Conservation (phyloP, 2,329 filamentous ascomycete genomes). For the Calonectria pseudoreteaudii region DNA sequence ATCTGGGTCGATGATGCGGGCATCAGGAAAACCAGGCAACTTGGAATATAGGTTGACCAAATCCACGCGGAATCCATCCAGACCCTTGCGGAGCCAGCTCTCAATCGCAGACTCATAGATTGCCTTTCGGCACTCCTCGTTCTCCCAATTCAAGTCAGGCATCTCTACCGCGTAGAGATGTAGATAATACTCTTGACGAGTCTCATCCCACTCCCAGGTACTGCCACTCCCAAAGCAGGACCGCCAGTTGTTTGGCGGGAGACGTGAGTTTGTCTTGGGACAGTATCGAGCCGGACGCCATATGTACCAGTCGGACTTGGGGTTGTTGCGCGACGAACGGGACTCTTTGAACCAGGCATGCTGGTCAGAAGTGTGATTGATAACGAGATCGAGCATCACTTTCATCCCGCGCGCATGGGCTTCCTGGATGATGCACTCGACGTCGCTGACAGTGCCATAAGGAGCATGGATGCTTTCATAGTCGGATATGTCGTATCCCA, state of each 20-base stretch:
- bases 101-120: slow-evolving; percentile 78
- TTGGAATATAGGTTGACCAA: slow-evolving; percentile 81
- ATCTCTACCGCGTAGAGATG: slow-evolving; percentile 81
- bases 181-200: slow-evolving; percentile 81
- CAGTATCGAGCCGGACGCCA: slow-evolving; percentile 65
- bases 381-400: slow-evolving; percentile 40
- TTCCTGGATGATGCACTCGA: slow-evolving; percentile 36
- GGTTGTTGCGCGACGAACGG: slow-evolving; percentile 23
- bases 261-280: slow-evolving; percentile 64
- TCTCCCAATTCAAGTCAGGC: slow-evolving; percentile 88
- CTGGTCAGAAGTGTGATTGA: slow-evolving; percentile 40
- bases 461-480: slow-evolving; percentile 37
- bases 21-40: slow-evolving; percentile 67
- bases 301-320: slow-evolving; percentile 71
- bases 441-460: slow-evolving; percentile 36
- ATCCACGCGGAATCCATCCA: slow-evolving; percentile 80
- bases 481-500: slow-evolving; percentile 40
- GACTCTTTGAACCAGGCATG: slow-evolving; percentile 41
- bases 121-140: slow-evolving; percentile 72
- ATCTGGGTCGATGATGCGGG: slow-evolving; percentile 61
- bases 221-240: slow-evolving; percentile 70
- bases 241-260: slow-evolving; percentile 82
- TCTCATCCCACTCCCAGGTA: slow-evolving; percentile 78
- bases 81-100: slow-evolving; percentile 82
- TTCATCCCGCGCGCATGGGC: slow-evolving; percentile 37